These are phyloP conservation scores for Jamesozyma jinghongensis DNA, from an alignment of 805 yeast species.

Conservation along the genomic window DNA sequence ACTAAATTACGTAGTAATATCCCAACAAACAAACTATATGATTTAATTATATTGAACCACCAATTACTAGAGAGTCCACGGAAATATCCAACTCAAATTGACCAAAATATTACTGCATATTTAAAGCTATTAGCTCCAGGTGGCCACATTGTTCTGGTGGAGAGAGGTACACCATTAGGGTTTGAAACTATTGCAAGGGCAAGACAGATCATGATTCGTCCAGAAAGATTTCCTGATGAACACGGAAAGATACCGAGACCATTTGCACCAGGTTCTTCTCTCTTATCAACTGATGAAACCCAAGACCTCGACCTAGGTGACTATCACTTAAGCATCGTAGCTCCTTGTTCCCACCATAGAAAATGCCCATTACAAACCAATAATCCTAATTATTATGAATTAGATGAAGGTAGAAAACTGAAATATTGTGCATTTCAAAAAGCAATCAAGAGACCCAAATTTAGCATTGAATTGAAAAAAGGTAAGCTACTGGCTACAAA, in stretches of 20 bases:
- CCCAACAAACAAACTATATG: conserved; percentile 51
- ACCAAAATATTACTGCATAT: conserved; percentile 50
- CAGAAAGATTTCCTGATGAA: conserved; percentile 52
- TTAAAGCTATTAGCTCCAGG: conserved; percentile 59
- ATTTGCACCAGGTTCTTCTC: conserved; percentile 42
- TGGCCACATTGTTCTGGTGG: conserved; percentile 72
- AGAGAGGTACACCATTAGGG: conserved; percentile 85
- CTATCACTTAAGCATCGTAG: conserved; percentile 57
- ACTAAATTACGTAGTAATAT: conserved; percentile 48
- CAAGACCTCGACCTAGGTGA: conserved; percentile 23
- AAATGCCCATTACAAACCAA: conserved; percentile 78
- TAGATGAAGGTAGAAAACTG: conserved; percentile 46
- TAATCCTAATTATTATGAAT: conserved; percentile 56
- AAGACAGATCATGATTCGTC: conserved; percentile 81
- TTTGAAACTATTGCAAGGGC: conserved; percentile 86
- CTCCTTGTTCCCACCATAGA: conserved; percentile 87
- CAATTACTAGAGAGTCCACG: conserved; percentile 55
- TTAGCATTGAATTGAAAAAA: conserved; percentile 71
- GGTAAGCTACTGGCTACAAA: conserved; percentile 64
- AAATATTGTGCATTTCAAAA: conserved; percentile 71
- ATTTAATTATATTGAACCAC: conserved; percentile 75
- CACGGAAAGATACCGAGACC: conserved; percentile 62
- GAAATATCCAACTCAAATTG: conserved; percentile 66
- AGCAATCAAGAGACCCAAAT: conserved; percentile 67
- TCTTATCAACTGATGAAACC: conserved; percentile 9